Conservation (phyloP, 108 stramenopile species). For the Cyclotella baltica region DNA sequence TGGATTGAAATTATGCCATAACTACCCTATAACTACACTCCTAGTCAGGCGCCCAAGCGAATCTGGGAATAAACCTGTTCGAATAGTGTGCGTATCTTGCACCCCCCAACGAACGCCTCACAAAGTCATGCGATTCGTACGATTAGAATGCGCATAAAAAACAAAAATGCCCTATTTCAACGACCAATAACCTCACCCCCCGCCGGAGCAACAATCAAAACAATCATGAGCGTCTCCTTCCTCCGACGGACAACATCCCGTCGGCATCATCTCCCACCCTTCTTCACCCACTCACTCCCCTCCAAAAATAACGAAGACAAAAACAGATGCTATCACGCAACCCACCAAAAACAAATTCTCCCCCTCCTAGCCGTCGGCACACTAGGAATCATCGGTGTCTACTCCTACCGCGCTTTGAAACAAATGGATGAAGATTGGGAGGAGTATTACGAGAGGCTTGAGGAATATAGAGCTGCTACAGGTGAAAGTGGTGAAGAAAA, state of each 20-base stretch:
- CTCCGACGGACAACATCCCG: not conserved
- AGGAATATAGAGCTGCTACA: constrained; percentile 57
- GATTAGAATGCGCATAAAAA: too few relatives aligned
- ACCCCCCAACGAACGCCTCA: too few relatives aligned
- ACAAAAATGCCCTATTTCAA: too few relatives aligned
- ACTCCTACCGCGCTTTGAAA: constrained; percentile 68
- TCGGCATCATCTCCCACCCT: not conserved
- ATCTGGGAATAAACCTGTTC: too few relatives aligned
- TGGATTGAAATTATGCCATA: too few relatives aligned
- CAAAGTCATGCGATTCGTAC: too few relatives aligned
- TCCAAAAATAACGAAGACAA: not conserved
- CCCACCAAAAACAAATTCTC: constrained; percentile 66
- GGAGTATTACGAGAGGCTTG: constrained; percentile 75
- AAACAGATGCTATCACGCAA: constrained; percentile 62
- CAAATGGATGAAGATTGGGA: constrained; percentile 88
- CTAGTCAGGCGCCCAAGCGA: too few relatives aligned
- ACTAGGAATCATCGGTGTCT: constrained; percentile 41
- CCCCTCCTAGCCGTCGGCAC: constrained; percentile 63
- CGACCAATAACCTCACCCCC: too few relatives aligned
- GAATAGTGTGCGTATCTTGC: too few relatives aligned
- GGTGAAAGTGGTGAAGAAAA: not conserved
- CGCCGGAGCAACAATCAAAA: too few relatives aligned
- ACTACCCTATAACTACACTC: too few relatives aligned
- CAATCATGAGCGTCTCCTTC: constrained; percentile 9
- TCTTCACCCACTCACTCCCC: not conserved